phyloP scores from a whole-genome alignment of 768 basidiomycete genomes.

The Lentinula sp. region DNA sequence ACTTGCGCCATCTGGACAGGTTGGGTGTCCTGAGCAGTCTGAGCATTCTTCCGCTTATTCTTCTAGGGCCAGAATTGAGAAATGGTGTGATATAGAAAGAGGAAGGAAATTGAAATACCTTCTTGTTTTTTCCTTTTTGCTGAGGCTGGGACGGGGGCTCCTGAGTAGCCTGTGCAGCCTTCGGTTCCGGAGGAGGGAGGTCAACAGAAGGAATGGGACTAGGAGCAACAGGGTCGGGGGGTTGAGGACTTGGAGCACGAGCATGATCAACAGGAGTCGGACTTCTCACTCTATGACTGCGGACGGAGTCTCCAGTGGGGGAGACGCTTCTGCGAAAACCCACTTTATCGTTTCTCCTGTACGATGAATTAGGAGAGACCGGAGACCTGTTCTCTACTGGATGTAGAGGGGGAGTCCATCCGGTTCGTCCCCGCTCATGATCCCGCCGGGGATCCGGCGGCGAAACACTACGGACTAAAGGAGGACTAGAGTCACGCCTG shows the following conservation, averaged over 20 bases:
- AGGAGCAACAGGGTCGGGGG: slow-evolving; percentile 41
- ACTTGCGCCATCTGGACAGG: background rate
- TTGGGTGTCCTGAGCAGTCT: slow-evolving; percentile 10
- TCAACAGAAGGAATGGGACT: slow-evolving; percentile 62
- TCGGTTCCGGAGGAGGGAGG: background rate
- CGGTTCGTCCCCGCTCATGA: slow-evolving; percentile 31
- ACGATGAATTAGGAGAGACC: slow-evolving; percentile 26
- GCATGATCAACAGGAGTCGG: slow-evolving; percentile 35
- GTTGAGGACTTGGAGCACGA: slow-evolving; percentile 25
- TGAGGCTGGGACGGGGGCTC: background rate
- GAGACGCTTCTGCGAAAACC: slow-evolving; percentile 44
- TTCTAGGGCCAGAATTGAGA: background rate
- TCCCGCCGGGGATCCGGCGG: slow-evolving; percentile 18
- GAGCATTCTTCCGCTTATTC: slow-evolving; percentile 2
- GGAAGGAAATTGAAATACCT: background rate
- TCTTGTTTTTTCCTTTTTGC: slow-evolving; percentile 1
- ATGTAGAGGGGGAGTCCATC: slow-evolving; percentile 21
- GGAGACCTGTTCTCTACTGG: slow-evolving; percentile 26
- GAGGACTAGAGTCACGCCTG: slow-evolving; percentile 47
- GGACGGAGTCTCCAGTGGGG: slow-evolving; percentile 38
- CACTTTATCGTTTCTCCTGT: slow-evolving; percentile 28
- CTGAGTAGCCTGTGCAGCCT: slow-evolving; percentile 30
- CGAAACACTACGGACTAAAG: slow-evolving; percentile 37
- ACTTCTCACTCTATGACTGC: slow-evolving; percentile 54
- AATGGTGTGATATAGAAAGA: background rate